Evolutionary conservation across 176 grass and related monocot genomes (phyloP).

Genomic region (Cymbopogon citratus): DNA sequence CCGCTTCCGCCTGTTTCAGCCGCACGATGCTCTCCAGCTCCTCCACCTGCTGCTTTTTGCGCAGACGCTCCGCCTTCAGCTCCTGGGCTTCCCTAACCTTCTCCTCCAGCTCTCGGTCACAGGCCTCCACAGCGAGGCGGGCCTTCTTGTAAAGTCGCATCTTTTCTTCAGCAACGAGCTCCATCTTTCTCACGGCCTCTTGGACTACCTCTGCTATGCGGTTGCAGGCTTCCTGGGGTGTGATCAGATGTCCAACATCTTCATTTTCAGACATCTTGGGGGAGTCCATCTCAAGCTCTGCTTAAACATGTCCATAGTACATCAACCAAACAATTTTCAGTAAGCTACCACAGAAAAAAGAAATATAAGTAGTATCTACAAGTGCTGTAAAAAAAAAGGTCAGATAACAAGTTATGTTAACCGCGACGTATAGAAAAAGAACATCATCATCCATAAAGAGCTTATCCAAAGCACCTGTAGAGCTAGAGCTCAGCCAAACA

Average conservation of each 20-base stretch:
- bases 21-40: slow-evolving; percentile 90
- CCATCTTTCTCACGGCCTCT: slow-evolving; percentile 95
- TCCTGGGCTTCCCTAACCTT: slow-evolving; percentile 76
- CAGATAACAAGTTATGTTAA: not conserved
- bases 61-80: slow-evolving; percentile 53
- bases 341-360: not conserved
- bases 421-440: not conserved
- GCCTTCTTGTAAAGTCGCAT: slow-evolving; percentile 73
- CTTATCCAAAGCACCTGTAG: not conserved
- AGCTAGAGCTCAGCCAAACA: not conserved
- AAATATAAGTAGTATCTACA: not conserved
- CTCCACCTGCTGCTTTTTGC: slow-evolving; percentile 85
- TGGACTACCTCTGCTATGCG: slow-evolving; percentile 95
- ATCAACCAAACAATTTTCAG: not conserved
- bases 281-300: slow-evolving; percentile 86
- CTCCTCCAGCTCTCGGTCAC: slow-evolving; percentile 78
- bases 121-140: slow-evolving; percentile 57
- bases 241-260: slow-evolving; percentile 67
- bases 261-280: slow-evolving; percentile 66
- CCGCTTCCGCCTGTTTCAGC: slow-evolving; percentile 75
- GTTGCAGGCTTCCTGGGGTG: slow-evolving; percentile 91
- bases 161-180: slow-evolving; percentile 90
- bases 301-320: not conserved
- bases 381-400: not conserved
- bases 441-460: not conserved